phyloP scores from a whole-genome alignment of 495 filamentous ascomycete species.

The Hyaloscypha hepaticicola region DNA sequence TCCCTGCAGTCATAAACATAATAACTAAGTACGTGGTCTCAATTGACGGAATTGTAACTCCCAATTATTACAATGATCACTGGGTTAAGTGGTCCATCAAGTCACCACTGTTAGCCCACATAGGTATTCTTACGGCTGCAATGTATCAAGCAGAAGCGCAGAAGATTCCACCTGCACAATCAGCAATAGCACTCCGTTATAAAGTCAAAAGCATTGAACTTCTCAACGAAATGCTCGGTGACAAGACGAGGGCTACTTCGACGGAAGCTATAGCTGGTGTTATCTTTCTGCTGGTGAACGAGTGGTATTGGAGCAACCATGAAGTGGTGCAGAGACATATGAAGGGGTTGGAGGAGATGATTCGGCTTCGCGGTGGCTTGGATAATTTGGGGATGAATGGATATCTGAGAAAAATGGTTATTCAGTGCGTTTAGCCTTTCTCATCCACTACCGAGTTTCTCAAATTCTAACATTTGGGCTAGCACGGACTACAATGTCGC shows the following conservation, averaged over 20 bases:
- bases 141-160: slow-evolving; percentile 23
- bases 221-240: slow-evolving; percentile 21
- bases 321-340: slow-evolving; percentile 23
- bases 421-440: slow-evolving; percentile 6
- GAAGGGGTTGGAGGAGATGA: slow-evolving; percentile 25
- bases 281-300: slow-evolving; percentile 19
- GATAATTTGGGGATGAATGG: slow-evolving; percentile 11
- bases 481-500: slow-evolving; percentile 23
- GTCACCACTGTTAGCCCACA: slow-evolving; percentile 12
- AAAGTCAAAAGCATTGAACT: slow-evolving; percentile 18
- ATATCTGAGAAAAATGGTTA: slow-evolving; percentile 20
- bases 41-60: slow-evolving; percentile 20
- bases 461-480: neutral
- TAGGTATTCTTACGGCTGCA: slow-evolving; percentile 15
- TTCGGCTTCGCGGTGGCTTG: slow-evolving; percentile 22
- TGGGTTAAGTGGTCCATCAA: slow-evolving; percentile 21
- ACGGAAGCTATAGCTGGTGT: slow-evolving; percentile 21
- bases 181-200: slow-evolving; percentile 9
- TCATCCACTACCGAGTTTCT: neutral
- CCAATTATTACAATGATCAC: slow-evolving; percentile 26
- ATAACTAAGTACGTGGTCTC: slow-evolving; percentile 25
- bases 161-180: slow-evolving; percentile 9
- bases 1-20: slow-evolving; percentile 19
- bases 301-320: slow-evolving; percentile 25
- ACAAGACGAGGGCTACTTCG: neutral